Conservation (phyloP, 1,139 yeast species). For the Cylindricascospora bacillispora region DNA sequence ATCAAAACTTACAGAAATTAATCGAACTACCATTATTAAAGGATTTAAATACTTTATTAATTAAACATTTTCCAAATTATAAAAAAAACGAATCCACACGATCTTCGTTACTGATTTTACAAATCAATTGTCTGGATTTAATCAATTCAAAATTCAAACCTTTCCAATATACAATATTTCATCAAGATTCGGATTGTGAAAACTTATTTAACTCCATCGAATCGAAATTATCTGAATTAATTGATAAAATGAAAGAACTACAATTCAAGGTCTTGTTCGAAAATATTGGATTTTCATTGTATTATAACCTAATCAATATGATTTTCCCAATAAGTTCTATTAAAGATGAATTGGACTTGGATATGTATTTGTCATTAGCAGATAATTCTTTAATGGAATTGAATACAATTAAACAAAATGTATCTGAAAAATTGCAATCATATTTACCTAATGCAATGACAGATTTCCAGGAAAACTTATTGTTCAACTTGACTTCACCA, state of each 20-base stretch:
- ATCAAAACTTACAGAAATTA: constrained; percentile 26
- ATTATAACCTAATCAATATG: constrained; percentile 53
- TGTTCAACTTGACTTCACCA: constrained; percentile 53
- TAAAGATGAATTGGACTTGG: constrained; percentile 34
- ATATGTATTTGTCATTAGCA: constrained; percentile 47
- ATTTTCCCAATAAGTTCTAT: constrained; percentile 48
- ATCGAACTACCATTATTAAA: constrained; percentile 16
- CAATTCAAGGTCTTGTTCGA: constrained; percentile 35
- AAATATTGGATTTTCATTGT: constrained; percentile 41
- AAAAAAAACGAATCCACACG: constrained; percentile 18
- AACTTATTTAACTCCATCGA: constrained; percentile 31
- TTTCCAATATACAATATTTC: constrained; percentile 19
- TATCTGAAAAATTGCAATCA: constrained; percentile 38
- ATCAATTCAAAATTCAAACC: constrained; percentile 42
- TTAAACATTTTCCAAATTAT: constrained; percentile 18
- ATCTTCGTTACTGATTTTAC: constrained; percentile 29
- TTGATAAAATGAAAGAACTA: constrained; percentile 21
- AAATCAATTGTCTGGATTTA: constrained; percentile 48
- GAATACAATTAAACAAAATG: constrained; percentile 29
- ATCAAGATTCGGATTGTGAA: constrained; percentile 7
- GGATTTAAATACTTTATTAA: constrained; percentile 13
- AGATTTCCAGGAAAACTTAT: constrained; percentile 42
- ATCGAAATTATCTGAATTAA: constrained; percentile 28
- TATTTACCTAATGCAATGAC: constrained; percentile 49
- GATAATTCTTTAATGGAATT: constrained; percentile 52